phyloP scores from a whole-genome alignment of 2,329 filamentous ascomycete genomes.

The Xylariaceae sp. region DNA sequence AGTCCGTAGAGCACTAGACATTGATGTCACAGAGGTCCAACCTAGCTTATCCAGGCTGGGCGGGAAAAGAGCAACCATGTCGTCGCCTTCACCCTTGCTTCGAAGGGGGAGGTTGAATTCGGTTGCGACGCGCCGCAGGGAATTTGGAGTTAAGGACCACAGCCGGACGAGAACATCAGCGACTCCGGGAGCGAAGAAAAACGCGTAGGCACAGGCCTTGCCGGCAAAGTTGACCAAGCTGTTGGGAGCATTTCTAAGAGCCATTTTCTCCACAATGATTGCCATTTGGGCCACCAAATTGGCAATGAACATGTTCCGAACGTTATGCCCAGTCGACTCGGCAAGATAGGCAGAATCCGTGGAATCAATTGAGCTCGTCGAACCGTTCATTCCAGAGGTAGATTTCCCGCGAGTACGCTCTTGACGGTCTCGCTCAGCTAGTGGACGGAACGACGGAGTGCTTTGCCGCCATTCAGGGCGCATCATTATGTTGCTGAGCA shows the following conservation, averaged over 20 bases:
- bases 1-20: slow-evolving; percentile 56
- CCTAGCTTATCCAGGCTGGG: slow-evolving; percentile 53
- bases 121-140: slow-evolving; percentile 65
- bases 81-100: slow-evolving; percentile 52
- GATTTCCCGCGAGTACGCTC: slow-evolving; percentile 43
- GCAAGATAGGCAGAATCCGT: slow-evolving; percentile 43
- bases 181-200: slow-evolving; percentile 85
- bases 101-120: slow-evolving; percentile 61
- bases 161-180: slow-evolving; percentile 77
- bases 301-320: slow-evolving; percentile 78
- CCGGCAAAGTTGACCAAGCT: slow-evolving; percentile 80
- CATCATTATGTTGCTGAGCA: slow-evolving; percentile 76
- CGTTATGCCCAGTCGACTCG: slow-evolving; percentile 78
- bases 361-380: slow-evolving; percentile 62
- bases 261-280: slow-evolving; percentile 86
- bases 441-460: slow-evolving; percentile 60
- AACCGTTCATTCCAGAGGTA: slow-evolving; percentile 49
- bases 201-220: slow-evolving; percentile 86
- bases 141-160: slow-evolving; percentile 66
- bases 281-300: slow-evolving; percentile 79
- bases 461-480: slow-evolving; percentile 79
- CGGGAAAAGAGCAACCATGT: slow-evolving; percentile 66
- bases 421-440: slow-evolving; percentile 49
- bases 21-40: slow-evolving; percentile 48
- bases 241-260: slow-evolving; percentile 59